These are phyloP conservation scores for Aristolochia californica DNA, from an alignment of 164 flowering plant genomes.

Conservation along the genomic window DNA sequence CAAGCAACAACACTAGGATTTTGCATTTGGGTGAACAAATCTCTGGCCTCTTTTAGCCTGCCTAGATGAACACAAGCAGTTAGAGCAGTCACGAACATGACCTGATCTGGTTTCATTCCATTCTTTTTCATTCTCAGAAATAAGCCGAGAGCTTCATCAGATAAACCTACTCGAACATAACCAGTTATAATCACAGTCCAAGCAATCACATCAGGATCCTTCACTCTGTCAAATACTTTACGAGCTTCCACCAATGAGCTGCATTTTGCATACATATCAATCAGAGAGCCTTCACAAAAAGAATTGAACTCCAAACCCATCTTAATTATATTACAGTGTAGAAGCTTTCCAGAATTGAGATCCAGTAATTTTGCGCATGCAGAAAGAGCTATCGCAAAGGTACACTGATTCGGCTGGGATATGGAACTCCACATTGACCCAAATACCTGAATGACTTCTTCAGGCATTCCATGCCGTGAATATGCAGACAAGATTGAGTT, in stretches of 20 bases:
- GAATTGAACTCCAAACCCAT: slow-evolving; percentile 40
- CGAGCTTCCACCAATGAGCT: slow-evolving; percentile 38
- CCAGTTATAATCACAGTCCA: slow-evolving; percentile 84
- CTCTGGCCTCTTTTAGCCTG: slow-evolving; percentile 47
- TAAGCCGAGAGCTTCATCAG: slow-evolving; percentile 43
- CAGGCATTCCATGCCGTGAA: slow-evolving; percentile 32
- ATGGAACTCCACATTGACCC: slow-evolving; percentile 30
- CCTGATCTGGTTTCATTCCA: slow-evolving; percentile 53
- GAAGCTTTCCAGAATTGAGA: slow-evolving; percentile 38
- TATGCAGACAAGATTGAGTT: slow-evolving; percentile 63
- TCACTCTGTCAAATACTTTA: slow-evolving; percentile 42
- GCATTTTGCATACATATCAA: slow-evolving; percentile 78
- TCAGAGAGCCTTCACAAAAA: slow-evolving; percentile 58
- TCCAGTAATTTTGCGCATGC: slow-evolving; percentile 41
- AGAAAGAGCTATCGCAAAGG: slow-evolving; percentile 58
- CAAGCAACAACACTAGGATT: slow-evolving; percentile 69
- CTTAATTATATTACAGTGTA: slow-evolving; percentile 55
- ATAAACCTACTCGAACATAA: slow-evolving; percentile 48
- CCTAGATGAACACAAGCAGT: slow-evolving; percentile 49
- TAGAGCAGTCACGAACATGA: slow-evolving; percentile 52
- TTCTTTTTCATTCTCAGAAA: slow-evolving; percentile 39
- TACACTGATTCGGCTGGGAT: slow-evolving; percentile 46
- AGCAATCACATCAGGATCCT: slow-evolving; percentile 46
- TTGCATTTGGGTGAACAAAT: slow-evolving; percentile 44
- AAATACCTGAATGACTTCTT: slow-evolving; percentile 29